Base-by-base conservation (phyloP, 148 eudicot genomes). In the Selenicereus undatus region DNA sequence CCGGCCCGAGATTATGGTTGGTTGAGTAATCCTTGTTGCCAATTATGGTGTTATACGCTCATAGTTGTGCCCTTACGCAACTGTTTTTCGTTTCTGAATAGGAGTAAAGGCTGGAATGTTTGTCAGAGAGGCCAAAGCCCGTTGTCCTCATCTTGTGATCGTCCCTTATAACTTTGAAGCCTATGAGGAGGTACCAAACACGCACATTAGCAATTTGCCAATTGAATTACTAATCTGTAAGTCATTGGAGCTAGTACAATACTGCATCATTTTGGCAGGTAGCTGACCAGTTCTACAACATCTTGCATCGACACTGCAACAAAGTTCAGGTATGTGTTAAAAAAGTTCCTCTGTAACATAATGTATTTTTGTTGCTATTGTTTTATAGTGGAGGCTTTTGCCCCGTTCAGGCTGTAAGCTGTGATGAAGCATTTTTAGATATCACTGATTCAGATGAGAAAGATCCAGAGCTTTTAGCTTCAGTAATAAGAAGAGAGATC, bases 341-440 rank as follows among this genome's bases (percentile, higher is more conserved):
- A 43, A 50, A 69, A 3, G n/a, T 60, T 58, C 24, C 43, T 20
- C 32, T 54, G 17, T 13, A 48, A 52, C 62, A 16, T 39, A 24
- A 36, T 60, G 20, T 60, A 16, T n/a, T 39, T 13, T 21, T 58
- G 12, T 27, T 51, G 9, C n/a, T 43, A 39, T 73, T 18, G 45
- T 66, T 36, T 81, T 79, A 70, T 85, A 70, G 21, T 48, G 77
- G 70, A 65, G 52, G 69, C 10, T 71, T 78, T 82, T 80, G 71
- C 71, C 17, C 29, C 32, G 20, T 84, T 73, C 90, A 96, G 99
- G 99, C 97, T 69, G 91, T 96, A 64, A 96, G 99, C 82, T 96
- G 99, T 87, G 99, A 96, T 88, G 99, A 96, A 88, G 99, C 99
- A 73, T 93, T 93, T 84, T 78, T 96, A 77, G 99, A 96, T 84